phyloP scores from a whole-genome alignment of 257 asterid genomes.

The Echium plantagineum region DNA sequence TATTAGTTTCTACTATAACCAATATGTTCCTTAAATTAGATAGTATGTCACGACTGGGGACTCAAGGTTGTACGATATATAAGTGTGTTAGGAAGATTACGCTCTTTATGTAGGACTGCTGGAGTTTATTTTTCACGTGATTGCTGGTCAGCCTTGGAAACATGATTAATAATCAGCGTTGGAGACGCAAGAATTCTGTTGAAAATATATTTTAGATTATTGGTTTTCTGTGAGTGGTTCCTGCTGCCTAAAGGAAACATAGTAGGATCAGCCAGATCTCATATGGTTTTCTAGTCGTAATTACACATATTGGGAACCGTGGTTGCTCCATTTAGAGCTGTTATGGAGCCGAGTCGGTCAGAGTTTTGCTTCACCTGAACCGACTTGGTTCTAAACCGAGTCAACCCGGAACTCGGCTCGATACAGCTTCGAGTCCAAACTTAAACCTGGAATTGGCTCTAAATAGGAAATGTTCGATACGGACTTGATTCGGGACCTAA shows the following conservation, averaged over 20 bases:
- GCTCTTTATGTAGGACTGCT: background rate
- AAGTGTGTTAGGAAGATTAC: background rate
- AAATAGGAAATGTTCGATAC: no score
- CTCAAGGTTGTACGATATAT: background rate
- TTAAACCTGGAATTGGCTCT: no score
- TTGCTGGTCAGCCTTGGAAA: background rate
- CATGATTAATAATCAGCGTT: background rate
- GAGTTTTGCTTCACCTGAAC: no score
- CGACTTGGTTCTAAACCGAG: no score
- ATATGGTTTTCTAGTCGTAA: background rate
- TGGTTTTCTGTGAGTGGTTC: background rate
- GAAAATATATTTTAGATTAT: background rate
- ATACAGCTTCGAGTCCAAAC: no score
- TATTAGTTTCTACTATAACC: background rate
- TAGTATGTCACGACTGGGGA: background rate
- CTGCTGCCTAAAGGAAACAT: background rate
- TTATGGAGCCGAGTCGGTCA: no score
- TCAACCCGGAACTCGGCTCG: no score
- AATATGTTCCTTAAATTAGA: background rate
- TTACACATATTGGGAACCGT: background rate
- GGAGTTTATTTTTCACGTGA: background rate
- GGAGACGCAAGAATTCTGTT: background rate
- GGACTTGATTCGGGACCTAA: no score
- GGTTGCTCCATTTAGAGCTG: background rate
- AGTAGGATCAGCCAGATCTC: background rate